Base-by-base conservation (phyloP, 2,329 filamentous ascomycete genomes). In the Fusarium temperatum region DNA sequence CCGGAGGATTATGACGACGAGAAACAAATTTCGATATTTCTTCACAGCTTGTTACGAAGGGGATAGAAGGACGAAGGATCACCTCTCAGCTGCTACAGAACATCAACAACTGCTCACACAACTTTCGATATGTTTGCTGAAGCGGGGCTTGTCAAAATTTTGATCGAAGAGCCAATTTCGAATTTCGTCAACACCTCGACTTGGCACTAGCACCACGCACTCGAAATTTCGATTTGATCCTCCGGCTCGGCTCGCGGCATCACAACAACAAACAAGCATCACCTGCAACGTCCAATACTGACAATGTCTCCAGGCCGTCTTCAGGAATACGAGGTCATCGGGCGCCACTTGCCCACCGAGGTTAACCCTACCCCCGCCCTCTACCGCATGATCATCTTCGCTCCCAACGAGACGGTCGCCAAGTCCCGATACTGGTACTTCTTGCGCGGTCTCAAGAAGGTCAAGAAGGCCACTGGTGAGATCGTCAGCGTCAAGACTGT, bases 371-470 rank as follows among this genome's bases (percentile, higher is more conserved):
- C 94, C 83, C 96, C 96, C 82, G 96, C 96, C 90, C 93, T 99
- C 87, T 99, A 98, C 93, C 95, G 96, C 88, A 99, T 99, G 96
- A 95, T 95, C 87, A 98, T 99, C 87, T 99, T 99, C 87, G 96
- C 96, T 80, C 94, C 95, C 81, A 99, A 99, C 89, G 90, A 92
- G 83, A 96, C 98, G 80, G 95, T 99, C 83, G 96, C 97, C 85
- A 99, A 99, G 93, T 98, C 95, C 85, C 94, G 96, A 84, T 99
- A 98, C 93, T 99, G 97, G 97, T 99, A 99, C 92, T 99, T 99
- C 92, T 89, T 99, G 87, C 94, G 95, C 88, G 97, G 97, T 91
- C 91, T 99, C 84, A 93, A 94, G 86, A 99, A 99, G 93, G 95
- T 99, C 90, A 99, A 99, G 95, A 99, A 99, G 94, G 93, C 96